These are phyloP conservation scores for Arachnomyces sp. DNA, from an alignment of 2,329 filamentous ascomycete species.

Conservation along the genomic window DNA sequence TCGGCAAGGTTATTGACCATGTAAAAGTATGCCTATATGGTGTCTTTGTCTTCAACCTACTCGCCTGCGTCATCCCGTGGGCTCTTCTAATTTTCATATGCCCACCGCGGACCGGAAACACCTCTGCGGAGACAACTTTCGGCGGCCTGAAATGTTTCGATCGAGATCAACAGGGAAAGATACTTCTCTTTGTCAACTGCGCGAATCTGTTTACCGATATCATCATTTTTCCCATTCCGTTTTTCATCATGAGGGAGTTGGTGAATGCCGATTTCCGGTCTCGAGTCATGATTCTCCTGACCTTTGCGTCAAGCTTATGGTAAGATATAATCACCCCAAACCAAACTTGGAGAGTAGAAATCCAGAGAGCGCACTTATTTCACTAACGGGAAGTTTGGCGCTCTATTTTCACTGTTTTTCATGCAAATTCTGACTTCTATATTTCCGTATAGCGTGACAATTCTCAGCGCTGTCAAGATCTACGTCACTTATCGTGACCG, in stretches of 20 bases:
- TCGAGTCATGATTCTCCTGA: conserved; percentile 28
- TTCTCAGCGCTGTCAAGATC: conserved; percentile 32
- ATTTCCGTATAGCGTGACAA: conserved; percentile 24
- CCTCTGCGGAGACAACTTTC: conserved; percentile 30
- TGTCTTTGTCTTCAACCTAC: conserved; percentile 28
- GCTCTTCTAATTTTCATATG: conserved; percentile 32
- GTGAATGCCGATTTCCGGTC: conserved; percentile 32
- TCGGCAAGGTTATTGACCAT: conserved; percentile 30
- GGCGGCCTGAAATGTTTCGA: conserved; percentile 31
- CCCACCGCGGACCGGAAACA: conserved; percentile 31
- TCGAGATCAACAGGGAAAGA: conserved; percentile 27
- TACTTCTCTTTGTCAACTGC: conserved; percentile 33
- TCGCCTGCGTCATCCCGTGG: conserved; percentile 28
- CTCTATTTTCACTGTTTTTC: neutral
- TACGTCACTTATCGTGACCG: conserved; percentile 33
- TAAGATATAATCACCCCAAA: conserved; percentile 14
- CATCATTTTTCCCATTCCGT: conserved; percentile 33
- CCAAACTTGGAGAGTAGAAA: too few relatives aligned
- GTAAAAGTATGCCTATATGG: conserved; percentile 29
- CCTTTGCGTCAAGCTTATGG: conserved; percentile 33
- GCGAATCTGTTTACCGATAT: conserved; percentile 34
- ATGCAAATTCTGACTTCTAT: conserved; percentile 6
- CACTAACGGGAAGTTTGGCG: too few relatives aligned
- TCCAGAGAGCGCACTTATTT: neutral
- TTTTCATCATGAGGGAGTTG: conserved; percentile 32